These are phyloP conservation scores for Plasmodium sp. DNA, from an alignment of 169 alveolate species.

Conservation along the genomic window DNA sequence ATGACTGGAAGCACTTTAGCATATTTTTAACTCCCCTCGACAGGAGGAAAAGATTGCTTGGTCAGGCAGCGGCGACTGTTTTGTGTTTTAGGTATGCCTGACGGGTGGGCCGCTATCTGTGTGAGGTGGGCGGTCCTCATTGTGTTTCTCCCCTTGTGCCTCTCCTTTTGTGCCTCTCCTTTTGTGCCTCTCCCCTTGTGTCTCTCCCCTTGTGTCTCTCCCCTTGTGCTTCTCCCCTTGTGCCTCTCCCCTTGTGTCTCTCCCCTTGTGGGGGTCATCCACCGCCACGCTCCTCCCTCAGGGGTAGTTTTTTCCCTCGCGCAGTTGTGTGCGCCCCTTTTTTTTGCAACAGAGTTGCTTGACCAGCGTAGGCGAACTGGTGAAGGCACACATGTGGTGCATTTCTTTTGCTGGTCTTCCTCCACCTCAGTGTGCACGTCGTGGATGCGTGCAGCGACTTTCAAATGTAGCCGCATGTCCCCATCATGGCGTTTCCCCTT, in stretches of 20 bases:
- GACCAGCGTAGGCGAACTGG: background rate
- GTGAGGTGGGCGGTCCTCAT: background rate
- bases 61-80: conserved; percentile 50
- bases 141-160: background rate
- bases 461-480: background rate
- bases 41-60: conserved; percentile 22
- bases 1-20: conserved; percentile 2
- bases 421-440: background rate
- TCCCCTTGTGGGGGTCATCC: background rate
- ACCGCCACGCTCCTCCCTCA: background rate
- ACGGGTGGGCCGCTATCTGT: background rate
- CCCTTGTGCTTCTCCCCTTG: background rate
- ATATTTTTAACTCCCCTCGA: conserved; percentile 65
- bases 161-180: background rate
- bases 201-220: too few species aligned
- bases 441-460: background rate
- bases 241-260: background rate
- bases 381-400: background rate
- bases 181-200: background rate
- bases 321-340: background rate
- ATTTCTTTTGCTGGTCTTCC: background rate
- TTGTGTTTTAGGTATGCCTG: conserved; percentile 33
- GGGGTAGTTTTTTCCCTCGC: background rate
- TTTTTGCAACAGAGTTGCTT: background rate
- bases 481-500: background rate